Evolutionary conservation across 2,329 filamentous ascomycete species (phyloP).

Genomic region (Chaetomiaceae sp.): DNA sequence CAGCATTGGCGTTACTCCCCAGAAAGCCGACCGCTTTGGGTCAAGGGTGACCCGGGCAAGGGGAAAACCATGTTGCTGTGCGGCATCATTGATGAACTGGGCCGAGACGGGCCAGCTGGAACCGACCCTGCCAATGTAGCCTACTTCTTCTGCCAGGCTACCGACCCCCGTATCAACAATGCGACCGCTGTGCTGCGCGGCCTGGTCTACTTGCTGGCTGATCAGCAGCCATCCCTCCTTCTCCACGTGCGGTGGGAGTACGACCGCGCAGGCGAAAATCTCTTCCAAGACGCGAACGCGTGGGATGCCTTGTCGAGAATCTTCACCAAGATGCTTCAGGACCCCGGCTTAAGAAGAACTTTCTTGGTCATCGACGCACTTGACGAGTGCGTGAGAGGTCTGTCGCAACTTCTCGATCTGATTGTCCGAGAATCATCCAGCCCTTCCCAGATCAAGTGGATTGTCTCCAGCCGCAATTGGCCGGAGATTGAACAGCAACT

Average conservation of each 20-base stretch:
- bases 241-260: slow-evolving; percentile 30
- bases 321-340: slow-evolving; percentile 36
- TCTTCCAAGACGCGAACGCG: slow-evolving; percentile 36
- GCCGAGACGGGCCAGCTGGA: too few species aligned
- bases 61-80: slow-evolving; percentile 42
- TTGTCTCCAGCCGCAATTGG: too few species aligned
- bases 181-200: slow-evolving; percentile 32
- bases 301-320: slow-evolving; percentile 36
- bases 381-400: slow-evolving; percentile 38
- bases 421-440: neutral
- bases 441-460: too few species aligned
- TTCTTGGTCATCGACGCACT: slow-evolving; percentile 44
- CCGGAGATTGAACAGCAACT: too few species aligned
- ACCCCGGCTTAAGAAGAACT: slow-evolving; percentile 27
- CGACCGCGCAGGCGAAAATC: neutral
- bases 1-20: slow-evolving; percentile 23
- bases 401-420: neutral
- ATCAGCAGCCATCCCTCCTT: slow-evolving; percentile 32
- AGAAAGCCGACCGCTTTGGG: slow-evolving; percentile 15
- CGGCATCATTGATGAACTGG: slow-evolving; percentile 35
- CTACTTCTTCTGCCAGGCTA: slow-evolving; percentile 33
- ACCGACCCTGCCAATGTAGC: slow-evolving; percentile 4
- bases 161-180: slow-evolving; percentile 23
- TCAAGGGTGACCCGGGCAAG: slow-evolving; percentile 32
- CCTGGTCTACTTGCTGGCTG: slow-evolving; percentile 29